Evolutionary conservation across 257 asterid species (phyloP), one percentile per base, ranked within the genome.

Genomic region (Solanum chaucha): DNA sequence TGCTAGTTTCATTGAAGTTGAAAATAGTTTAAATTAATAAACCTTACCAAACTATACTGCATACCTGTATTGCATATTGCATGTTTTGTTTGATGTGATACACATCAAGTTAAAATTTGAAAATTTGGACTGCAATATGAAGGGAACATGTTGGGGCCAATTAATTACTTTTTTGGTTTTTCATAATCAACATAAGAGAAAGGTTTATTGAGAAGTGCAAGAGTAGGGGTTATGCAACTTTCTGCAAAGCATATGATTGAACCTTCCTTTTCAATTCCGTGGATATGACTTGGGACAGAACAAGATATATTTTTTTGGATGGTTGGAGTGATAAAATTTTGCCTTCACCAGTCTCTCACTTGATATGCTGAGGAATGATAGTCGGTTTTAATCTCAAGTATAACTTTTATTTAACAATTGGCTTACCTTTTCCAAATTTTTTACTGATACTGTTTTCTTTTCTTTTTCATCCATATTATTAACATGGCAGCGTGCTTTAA

Each of bases 401-500:
- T 48, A 46, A 19, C 68, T 28, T 80, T 26, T 80, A 48, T 9
- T 15, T 80, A 30, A 17, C 85, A 28, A 80, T 80, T 46, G 68
- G 67, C 28, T 46, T 26, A 15, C 8, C 28, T 7, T 78, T 44
- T 46, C 17, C 28, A 15, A 8, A 9, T 1, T 0, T 28, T 46
- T 46, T 87, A 48, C 89, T 87, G 17, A 88, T 83, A 28, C 75
- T 86, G 71, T 44, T 32, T 78, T 82, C 41, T 55, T 88, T 65
- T 65, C 77, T 85, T 87, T 75, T 87, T 64, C 83, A 82, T 80
- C 41, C 68, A 38, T 72, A 32, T 64, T 35, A 44, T 13, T 55
- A 71, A 75, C 59, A 89, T 88, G 91, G 82, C 98, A 97, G 99
- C 98, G 94, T n/a, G 94, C 99, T 74, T 87, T 95, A 88, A 95